These are phyloP conservation scores for Tanacetum coccineum DNA, from an alignment of 129 eudicot species.

Conservation along the genomic window DNA sequence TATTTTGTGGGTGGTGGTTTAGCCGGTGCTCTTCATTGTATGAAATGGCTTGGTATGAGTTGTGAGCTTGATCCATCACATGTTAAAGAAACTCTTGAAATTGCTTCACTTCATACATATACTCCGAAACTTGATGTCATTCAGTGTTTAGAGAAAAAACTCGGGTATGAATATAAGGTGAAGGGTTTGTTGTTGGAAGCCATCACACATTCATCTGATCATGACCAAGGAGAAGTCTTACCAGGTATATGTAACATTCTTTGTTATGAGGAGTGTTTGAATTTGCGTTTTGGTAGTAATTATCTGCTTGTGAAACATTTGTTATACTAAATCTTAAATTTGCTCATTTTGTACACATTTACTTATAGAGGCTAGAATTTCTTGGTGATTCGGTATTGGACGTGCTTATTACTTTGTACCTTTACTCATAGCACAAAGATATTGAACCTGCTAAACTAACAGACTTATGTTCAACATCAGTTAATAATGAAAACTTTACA, in stretches of 20 bases:
- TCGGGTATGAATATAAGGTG: constrained; percentile 50
- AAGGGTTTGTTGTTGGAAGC: constrained; percentile 90
- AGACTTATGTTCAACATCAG: constrained; percentile 86
- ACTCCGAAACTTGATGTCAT: constrained; percentile 52
- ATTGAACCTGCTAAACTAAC: constrained; percentile 85
- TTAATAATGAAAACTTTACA: constrained; percentile 85
- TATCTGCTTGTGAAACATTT: too few relatives aligned
- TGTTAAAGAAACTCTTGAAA: constrained; percentile 49
- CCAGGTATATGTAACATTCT: constrained; percentile 37
- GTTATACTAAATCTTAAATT: too few relatives aligned
- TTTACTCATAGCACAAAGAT: constrained; percentile 55
- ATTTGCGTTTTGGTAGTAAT: too few relatives aligned
- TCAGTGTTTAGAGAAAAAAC: constrained; percentile 47
- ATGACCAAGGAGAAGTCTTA: constrained; percentile 44
- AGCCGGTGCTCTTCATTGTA: constrained; percentile 54
- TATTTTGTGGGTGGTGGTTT: constrained; percentile 81
- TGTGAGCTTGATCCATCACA: constrained; percentile 49
- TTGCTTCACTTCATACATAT: constrained; percentile 52
- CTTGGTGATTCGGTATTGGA: constrained; percentile 94
- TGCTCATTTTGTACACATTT: neutral
- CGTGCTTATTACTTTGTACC: constrained; percentile 68
- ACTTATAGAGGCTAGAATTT: constrained; percentile 78
- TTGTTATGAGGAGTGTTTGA: too few relatives aligned
- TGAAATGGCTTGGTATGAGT: constrained; percentile 80
- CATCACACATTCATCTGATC: constrained; percentile 64